Conservation (phyloP, 2,329 filamentous ascomycete genomes). For the Neonectria ditissima region DNA sequence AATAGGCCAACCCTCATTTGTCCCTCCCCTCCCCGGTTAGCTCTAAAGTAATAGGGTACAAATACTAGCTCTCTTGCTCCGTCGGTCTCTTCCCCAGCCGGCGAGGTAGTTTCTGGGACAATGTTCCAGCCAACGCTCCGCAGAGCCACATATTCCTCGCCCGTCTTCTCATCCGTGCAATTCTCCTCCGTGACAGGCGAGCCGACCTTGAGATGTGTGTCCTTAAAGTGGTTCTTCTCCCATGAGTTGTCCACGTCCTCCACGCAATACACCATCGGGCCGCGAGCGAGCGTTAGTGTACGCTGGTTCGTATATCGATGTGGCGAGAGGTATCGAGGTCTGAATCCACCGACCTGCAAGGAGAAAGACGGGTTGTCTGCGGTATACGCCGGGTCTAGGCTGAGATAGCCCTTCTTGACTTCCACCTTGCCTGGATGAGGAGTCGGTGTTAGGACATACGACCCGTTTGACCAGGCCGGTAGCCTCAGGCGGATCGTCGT, state of each 20-base stretch:
- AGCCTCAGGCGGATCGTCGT: conserved; percentile 63
- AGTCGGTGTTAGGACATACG: conserved; percentile 51
- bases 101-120: conserved; percentile 2
- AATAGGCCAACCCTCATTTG: conserved; percentile 36
- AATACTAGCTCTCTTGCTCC: conserved; percentile 17
- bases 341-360: conserved; percentile 58
- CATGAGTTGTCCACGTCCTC: conserved; percentile 70
- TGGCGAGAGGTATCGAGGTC: conserved; percentile 61
- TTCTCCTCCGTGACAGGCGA: conserved; percentile 21
- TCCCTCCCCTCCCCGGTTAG: conserved; percentile 27
- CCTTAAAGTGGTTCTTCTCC: conserved; percentile 67
- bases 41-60: conserved; percentile 27
- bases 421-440: conserved; percentile 22
- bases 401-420: conserved; percentile 62
- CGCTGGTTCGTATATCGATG: conserved; percentile 68
- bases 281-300: conserved; percentile 65
- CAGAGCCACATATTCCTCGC: conserved; percentile 26
- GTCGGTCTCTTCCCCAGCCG: conserved; percentile 5
- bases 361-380: conserved; percentile 48
- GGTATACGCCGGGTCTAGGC: conserved; percentile 56
- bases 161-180: conserved; percentile 13
- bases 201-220: conserved; percentile 37
- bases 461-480: conserved; percentile 61
- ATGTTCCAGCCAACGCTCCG: conserved; percentile 24
- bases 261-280: conserved; percentile 70